Evolutionary conservation across 441 rosid genomes (phyloP), one percentile per base, ranked within the genome.

Genomic region (Aquilaria agallochum): DNA sequence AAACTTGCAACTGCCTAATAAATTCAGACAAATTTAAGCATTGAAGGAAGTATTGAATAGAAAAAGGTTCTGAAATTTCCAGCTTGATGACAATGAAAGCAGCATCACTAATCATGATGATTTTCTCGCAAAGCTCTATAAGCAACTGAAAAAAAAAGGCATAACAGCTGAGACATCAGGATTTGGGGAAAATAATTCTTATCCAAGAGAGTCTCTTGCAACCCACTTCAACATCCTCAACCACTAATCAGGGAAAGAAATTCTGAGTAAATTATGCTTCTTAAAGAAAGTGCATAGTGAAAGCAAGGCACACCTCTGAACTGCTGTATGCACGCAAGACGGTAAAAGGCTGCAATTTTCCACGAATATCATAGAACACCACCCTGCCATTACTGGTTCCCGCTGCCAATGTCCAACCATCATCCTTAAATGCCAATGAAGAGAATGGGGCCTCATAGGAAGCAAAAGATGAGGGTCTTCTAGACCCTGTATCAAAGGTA

Each of bases 321-420:
- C 80, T 81, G 70, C 78, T 76, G 74, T 75, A 92, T 64, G 99
- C 99, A 70, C 85, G 95, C 68, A 95, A 89, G 77, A 86, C 87
- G 34, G 92, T 86, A 48, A 84, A 80, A 51, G 98, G 98, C 74
- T 88, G 88, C 48, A 95, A 91, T 65, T 86, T 95, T 74, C 88
- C 92, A 47, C 99, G 98, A 68, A 92, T 83, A 74, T 95, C 98
- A 58, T 92, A 95, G 68, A 92, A 92, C 42, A 92, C 99, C 60
- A 92, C 87, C 58, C 88, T 80, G 53, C 99, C 99, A 60, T 76
- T 88, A 77, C 95, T 77, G 31, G 97, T 95, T 75, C 99, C 99
- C 74, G 96, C 97, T 68, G 96, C 96, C 68, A 95, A 76, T 70
- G 89, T 71, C 92, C 80, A 74, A 55, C 96, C 98, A 83, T 92